Base-by-base conservation (phyloP, 768 basidiomycete genomes). In the Phanerochaete sordida region DNA sequence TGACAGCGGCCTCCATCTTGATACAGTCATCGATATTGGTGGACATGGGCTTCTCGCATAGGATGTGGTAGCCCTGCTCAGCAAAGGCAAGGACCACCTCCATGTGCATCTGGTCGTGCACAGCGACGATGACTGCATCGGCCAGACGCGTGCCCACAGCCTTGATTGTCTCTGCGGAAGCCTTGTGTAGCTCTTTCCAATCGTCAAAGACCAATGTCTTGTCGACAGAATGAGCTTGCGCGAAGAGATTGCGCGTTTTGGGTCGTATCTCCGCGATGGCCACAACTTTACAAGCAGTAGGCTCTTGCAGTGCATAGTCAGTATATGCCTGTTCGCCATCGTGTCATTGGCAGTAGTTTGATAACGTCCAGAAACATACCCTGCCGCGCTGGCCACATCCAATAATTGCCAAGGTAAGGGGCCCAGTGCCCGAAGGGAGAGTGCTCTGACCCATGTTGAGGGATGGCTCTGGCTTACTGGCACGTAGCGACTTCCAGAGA, bases 21-120 rank as follows among this genome's bases (percentile, higher is more conserved):
- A 95, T 69, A 60, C 93, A 90, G 63, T 91, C 91, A 56, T 81
- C 77, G 37, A 89, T 66, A 56, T 71, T 82, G 3, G 90, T 93
- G 0, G 92, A 90, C 88, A 95, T 91, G 0, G 93, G 93, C 70
- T 95, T 95, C 80, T 95, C 93, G 72, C 93, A 95, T 23, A 95
- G 79, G 58, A 95, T 90, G 65, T 93, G 87, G 68, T 95, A 95
- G 1, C 91, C 91, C 67, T 91, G 91, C 44, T 78, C 80, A 0
- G 87, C 86, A 74, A 93, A 93, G 0, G 87, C 90, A 9, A 82
- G 69, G 0, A 88, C 82, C 7, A 92, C 86, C 60, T 90, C 86
- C 26, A 79, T 76, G 67, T 95, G 93, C 81, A 91, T 80, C 39
- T 80, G 75, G 67, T 95, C 93, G 63, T 92, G 91, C 1, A 94